Evolutionary conservation across 2,329 filamentous ascomycete species (phyloP).

Genomic region (Fonsecaea monophora): DNA sequence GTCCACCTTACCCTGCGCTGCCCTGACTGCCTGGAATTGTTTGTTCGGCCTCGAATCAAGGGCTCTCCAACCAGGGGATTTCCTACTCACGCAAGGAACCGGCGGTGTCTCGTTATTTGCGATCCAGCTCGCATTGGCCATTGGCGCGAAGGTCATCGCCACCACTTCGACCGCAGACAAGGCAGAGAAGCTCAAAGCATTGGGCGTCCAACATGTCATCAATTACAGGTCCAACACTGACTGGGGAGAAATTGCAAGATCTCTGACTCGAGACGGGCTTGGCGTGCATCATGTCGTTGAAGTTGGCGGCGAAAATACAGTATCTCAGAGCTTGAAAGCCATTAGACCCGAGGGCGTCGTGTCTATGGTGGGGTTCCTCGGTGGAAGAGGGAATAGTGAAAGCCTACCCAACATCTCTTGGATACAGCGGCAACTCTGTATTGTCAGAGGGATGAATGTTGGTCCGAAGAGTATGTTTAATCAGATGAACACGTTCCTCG

Average conservation of each 20-base stretch:
- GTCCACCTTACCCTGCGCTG: conserved; percentile 66
- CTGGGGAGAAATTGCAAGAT: conserved; percentile 66
- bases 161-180: conserved; percentile 65
- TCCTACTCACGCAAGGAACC: conserved; percentile 51
- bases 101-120: conserved; percentile 58
- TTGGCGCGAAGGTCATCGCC: conserved; percentile 62
- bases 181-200: conserved; percentile 57
- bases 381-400: conserved; percentile 42
- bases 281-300: conserved; percentile 70
- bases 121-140: conserved; percentile 54
- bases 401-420: conserved; percentile 44
- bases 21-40: conserved; percentile 70
- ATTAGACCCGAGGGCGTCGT: conserved; percentile 58
- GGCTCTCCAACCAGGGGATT: conserved; percentile 60
- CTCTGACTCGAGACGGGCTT: conserved; percentile 54
- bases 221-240: conserved; percentile 65
- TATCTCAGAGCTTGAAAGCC: conserved; percentile 60
- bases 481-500: background rate
- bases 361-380: conserved; percentile 59
- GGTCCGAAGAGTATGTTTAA: conserved; percentile 3
- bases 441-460: background rate
- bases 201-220: conserved; percentile 65
- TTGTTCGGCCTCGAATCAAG: conserved; percentile 61
- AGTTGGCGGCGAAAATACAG: conserved; percentile 67
- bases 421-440: conserved; percentile 3